phyloP scores from a whole-genome alignment of 371 early-diverging fungal species.

The Thermomucor indicae-seudaticae region DNA sequence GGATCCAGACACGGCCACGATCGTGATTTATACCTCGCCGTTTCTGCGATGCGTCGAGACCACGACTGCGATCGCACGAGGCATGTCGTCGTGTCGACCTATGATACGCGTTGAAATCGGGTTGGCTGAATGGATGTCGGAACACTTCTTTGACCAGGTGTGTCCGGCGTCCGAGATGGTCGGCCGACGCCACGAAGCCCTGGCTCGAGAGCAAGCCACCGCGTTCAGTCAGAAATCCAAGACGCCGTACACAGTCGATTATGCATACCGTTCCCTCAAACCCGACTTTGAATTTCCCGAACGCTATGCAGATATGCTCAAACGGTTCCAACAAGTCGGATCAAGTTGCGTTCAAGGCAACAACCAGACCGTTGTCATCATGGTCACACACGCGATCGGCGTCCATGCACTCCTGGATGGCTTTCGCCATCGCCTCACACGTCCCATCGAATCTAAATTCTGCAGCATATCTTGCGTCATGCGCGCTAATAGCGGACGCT shows the following conservation, averaged over 20 bases:
- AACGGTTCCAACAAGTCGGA: conserved; percentile 20
- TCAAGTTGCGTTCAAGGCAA: background rate
- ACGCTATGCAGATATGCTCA: conserved; percentile 26
- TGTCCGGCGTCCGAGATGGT: conserved; percentile 28
- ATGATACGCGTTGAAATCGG: conserved; percentile 32
- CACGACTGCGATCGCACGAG: conserved; percentile 26
- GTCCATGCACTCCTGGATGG: conserved; percentile 41
- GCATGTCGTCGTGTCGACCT: conserved; percentile 10
- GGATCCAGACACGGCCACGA: conserved; percentile 10
- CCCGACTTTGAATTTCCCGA: conserved; percentile 34
- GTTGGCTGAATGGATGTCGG: conserved; percentile 45
- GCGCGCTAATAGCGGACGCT: conserved; percentile 1
- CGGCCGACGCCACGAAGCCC: conserved; percentile 24
- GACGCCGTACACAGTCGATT: conserved; percentile 15
- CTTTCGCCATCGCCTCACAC: conserved; percentile 26
- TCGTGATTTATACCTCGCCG: conserved; percentile 40
- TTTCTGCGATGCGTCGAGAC: conserved; percentile 49
- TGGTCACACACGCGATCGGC: conserved; percentile 42
- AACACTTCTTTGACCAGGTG: conserved; percentile 33
- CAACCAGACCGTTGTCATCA: conserved; percentile 5
- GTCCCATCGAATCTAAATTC: conserved; percentile 28
- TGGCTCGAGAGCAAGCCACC: conserved; percentile 32
- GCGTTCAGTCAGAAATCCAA: conserved; percentile 19
- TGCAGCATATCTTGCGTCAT: conserved; percentile 27
- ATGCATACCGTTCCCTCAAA: conserved; percentile 15